Base-by-base conservation (phyloP, 2,329 filamentous ascomycete genomes). In the Fusarium aywerte region DNA sequence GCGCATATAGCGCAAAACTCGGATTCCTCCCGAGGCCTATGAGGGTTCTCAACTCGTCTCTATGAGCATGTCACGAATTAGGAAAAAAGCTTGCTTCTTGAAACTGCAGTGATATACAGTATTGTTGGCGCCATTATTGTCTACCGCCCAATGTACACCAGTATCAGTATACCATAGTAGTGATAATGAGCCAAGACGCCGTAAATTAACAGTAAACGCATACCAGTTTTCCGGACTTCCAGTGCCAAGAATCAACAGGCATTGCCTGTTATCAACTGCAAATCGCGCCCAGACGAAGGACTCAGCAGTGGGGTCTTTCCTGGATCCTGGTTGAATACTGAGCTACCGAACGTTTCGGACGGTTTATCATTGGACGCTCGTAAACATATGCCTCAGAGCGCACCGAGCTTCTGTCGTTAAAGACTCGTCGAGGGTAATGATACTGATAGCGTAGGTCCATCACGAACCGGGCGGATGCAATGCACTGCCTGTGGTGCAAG, bases 351-450 rank as follows among this genome's bases (percentile, higher is more conserved):
- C 58, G 65, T 70, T 49, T 55, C 49, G 44, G 61, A 70, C 66
- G 66, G 68, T 67, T 70, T 42, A 65, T 67, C 45, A 65, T 67
- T 73, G 67, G 69, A 55, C 31, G 33, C 45, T 48, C 52, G 25
- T 60, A 31, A 47, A 35, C 47, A 50, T 32, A 38, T 48, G 11
- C 29, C 40, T 36, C 4, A 15, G 31, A 38, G 52, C 16, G 33
- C 51, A 61, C 50, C 44, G 58, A 25, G 53, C 57, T 45, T 36
- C 53, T 36, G 56, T 48, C 42, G 42, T 62, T 43, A 48, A 21
- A 31, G 48, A 56, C 31, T n/a, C n/a, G n/a, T n/a, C n/a, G 35
- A 45, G 32, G n/a, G 21, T 20, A 43, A 53, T 44, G 31, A 53
- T 49, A n/a, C n/a, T 43, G 39, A 33, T 18, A 49, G n/a, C n/a